Evolutionary conservation across 2,329 filamentous ascomycete genomes (phyloP).

Genomic region (Fusarium annulatum): DNA sequence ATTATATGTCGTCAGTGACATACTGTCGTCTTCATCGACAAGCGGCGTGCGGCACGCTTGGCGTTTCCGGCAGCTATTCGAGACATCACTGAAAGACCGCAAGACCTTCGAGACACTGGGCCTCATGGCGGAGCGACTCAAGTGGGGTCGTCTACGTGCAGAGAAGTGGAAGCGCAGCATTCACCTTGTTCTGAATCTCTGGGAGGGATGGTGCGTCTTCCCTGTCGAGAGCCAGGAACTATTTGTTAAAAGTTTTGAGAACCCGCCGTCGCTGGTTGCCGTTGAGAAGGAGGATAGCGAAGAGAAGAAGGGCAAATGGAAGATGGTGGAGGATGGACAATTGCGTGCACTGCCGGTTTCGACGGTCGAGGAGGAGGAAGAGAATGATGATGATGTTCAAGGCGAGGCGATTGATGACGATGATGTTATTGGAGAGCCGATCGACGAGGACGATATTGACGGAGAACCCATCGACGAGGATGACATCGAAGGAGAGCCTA

Average conservation of each 20-base stretch:
- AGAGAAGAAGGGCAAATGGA: conserved; percentile 59
- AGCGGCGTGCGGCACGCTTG: conserved; percentile 85
- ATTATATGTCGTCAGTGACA: conserved; percentile 81
- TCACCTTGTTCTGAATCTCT: conserved; percentile 73
- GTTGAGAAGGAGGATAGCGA: conserved; percentile 43
- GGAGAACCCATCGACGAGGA: conserved; percentile 60
- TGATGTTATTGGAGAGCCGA: conserved; percentile 57
- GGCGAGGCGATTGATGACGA: conserved; percentile 59
- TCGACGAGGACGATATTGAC: conserved; percentile 62
- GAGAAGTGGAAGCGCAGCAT: conserved; percentile 89
- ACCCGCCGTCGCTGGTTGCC: conserved; percentile 64
- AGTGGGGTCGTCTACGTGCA: conserved; percentile 83
- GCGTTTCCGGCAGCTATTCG: conserved; percentile 86
- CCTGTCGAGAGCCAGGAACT: conserved; percentile 77
- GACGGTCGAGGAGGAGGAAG: conserved; percentile 42
- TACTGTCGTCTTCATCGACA: conserved; percentile 80
- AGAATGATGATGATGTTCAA: conserved; percentile 56
- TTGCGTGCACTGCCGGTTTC: conserved; percentile 38
- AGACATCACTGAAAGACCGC: conserved; percentile 73
- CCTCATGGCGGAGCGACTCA: conserved; percentile 74
- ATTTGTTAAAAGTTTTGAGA: conserved; percentile 77
- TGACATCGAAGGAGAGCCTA: conserved; percentile 60
- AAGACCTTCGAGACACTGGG: conserved; percentile 82
- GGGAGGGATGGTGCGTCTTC: conserved; percentile 80
- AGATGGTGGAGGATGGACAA: conserved; percentile 56